Evolutionary conservation across 768 basidiomycete species (phyloP).

Genomic region (Kwoniella sp.): DNA sequence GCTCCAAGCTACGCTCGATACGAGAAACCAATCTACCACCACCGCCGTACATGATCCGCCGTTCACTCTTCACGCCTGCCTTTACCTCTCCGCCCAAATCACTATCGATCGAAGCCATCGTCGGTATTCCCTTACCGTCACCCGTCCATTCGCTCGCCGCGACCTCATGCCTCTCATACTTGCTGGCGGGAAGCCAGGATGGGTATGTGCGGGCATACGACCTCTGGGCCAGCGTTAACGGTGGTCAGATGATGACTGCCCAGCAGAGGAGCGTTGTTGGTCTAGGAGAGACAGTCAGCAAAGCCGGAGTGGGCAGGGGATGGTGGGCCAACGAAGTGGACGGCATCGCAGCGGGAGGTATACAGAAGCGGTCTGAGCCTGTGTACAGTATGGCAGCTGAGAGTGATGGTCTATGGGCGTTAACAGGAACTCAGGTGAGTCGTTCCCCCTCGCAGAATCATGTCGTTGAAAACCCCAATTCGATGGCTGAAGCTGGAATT

Average conservation of each 20-base stretch:
- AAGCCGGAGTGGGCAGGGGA: constrained; percentile 77
- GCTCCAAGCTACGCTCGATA: constrained; percentile 10
- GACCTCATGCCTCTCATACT: constrained; percentile 81
- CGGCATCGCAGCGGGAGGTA: constrained; percentile 10
- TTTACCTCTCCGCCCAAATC: constrained; percentile 59
- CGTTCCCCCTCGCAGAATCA: neutral
- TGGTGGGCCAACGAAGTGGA: constrained; percentile 81
- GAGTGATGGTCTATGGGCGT: constrained; percentile 87
- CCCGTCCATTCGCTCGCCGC: constrained; percentile 86
- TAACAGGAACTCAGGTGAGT: constrained; percentile 82
- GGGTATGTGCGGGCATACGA: constrained; percentile 93
- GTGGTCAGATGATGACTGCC: constrained; percentile 80
- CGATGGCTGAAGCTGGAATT: constrained; percentile 7
- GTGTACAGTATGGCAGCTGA: constrained; percentile 92
- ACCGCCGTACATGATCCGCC: constrained; percentile 53
- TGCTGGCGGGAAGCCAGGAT: constrained; percentile 89
- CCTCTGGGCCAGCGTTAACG: constrained; percentile 83
- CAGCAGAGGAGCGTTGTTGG: constrained; percentile 86
- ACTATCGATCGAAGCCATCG: constrained; percentile 85
- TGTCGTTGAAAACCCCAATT: neutral
- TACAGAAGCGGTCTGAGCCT: constrained; percentile 58
- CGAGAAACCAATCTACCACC: constrained; percentile 18
- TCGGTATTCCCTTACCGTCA: constrained; percentile 84
- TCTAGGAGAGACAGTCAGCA: constrained; percentile 88
- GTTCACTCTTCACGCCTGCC: constrained; percentile 48